phyloP scores from a whole-genome alignment of 257 asterid genomes.

The Gentiana dahurica region DNA sequence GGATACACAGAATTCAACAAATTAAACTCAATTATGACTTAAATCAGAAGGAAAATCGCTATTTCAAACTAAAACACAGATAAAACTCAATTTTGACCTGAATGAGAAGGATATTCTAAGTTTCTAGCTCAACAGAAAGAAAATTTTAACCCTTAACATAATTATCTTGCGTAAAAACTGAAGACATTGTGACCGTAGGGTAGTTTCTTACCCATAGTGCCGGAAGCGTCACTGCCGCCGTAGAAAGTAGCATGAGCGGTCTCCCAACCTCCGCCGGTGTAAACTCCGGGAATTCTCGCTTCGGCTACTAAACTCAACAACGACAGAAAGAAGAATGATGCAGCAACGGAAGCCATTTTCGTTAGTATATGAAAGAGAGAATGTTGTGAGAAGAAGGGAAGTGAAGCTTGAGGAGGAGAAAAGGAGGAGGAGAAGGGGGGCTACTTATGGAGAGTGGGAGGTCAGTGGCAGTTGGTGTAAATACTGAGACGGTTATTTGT shows the following conservation, averaged over 20 bases:
- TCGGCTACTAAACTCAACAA: conserved; percentile 10
- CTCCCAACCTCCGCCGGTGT: conserved; percentile 52
- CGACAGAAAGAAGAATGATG: conserved; percentile 5
- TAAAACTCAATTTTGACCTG: no score
- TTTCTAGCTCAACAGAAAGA: no score
- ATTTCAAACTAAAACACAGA: no score
- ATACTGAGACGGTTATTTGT: conserved; percentile 1
- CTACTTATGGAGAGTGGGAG: conserved; percentile 46
- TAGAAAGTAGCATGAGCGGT: conserved; percentile 83
- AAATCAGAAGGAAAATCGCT: no score
- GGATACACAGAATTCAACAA: no score
- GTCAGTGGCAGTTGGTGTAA: conserved; percentile 40
- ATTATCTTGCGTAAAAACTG: no score
- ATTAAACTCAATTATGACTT: no score
- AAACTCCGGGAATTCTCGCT: conserved; percentile 59
- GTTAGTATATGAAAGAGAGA: not conserved
- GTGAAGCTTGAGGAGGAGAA: conserved; percentile 15
- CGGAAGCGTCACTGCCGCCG: conserved; percentile 88
- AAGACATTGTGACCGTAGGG: no score
- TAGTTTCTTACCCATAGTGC: conserved; percentile 71
- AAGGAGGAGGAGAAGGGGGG: conserved; percentile 37
- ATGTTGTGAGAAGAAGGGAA: no score
- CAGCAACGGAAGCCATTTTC: conserved; percentile 21
- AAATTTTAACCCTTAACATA: no score
- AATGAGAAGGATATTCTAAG: no score